Conservation (phyloP, 129 eudicot species). For the Calendula officinalis region DNA sequence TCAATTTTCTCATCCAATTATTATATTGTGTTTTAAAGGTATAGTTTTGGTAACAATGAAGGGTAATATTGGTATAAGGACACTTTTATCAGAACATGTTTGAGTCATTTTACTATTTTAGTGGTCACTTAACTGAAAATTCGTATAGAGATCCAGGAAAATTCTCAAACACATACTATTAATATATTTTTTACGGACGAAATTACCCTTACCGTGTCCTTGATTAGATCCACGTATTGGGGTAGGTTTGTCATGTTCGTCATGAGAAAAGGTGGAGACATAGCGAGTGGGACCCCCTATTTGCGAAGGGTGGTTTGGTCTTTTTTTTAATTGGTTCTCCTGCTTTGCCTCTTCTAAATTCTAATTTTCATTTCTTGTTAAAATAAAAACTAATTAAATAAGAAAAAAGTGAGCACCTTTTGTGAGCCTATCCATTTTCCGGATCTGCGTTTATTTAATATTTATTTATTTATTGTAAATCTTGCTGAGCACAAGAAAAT, state of each 20-base stretch:
- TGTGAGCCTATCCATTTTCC: background rate
- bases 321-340: background rate
- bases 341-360: background rate
- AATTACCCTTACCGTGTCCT: conserved; percentile 18
- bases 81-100: conserved; percentile 11
- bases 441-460: background rate
- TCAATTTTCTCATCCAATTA: background rate
- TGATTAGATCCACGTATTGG: conserved; percentile 10
- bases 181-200: conserved; percentile 10
- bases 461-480: background rate
- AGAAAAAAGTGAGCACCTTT: background rate
- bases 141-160: conserved; percentile 29
- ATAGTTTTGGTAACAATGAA: background rate
- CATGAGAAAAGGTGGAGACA: conserved; percentile 10
- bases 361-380: background rate
- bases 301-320: conserved; percentile 13
- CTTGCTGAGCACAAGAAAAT: conserved; percentile 10
- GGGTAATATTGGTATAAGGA: conserved; percentile 21
- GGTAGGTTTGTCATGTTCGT: conserved; percentile 17
- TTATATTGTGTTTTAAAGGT: background rate
- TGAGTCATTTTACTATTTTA: conserved; percentile 15
- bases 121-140: conserved; percentile 7
- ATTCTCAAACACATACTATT: conserved; percentile 22
- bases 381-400: background rate
- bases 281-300: conserved; percentile 19